phyloP scores from a whole-genome alignment of 257 asterid species.

The Parsonsia alboflavescens region DNA sequence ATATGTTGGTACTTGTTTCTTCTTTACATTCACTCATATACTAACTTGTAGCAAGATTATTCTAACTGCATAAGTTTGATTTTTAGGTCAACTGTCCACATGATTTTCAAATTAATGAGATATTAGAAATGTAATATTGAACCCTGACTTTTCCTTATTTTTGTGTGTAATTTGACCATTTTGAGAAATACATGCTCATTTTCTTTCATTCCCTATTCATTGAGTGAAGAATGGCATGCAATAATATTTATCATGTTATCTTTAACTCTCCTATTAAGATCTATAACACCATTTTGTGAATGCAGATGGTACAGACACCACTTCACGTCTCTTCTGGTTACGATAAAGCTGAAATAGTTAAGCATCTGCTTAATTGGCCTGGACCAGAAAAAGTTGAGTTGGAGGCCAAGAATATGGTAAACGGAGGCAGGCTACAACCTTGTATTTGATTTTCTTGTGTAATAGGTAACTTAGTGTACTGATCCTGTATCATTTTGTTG shows the following conservation, averaged over 20 bases:
- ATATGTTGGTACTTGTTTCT: neutral
- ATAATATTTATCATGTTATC: neutral
- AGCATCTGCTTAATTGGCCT: conserved; percentile 61
- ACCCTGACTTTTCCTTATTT: neutral
- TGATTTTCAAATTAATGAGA: neutral
- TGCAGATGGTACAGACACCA: conserved; percentile 95
- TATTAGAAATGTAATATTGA: neutral
- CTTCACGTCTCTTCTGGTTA: conserved; percentile 98
- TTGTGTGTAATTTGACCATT: neutral
- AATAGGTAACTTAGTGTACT: neutral
- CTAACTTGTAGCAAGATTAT: too few relatives aligned
- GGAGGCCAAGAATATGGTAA: conserved; percentile 93
- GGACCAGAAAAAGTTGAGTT: conserved; percentile 79
- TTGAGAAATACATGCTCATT: neutral
- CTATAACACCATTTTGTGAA: neutral
- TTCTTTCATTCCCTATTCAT: neutral
- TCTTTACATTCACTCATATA: neutral
- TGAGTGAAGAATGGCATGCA: neutral
- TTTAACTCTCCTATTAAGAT: neutral
- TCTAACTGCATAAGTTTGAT: neutral
- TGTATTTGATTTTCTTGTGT: conserved; percentile 2
- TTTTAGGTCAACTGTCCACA: neutral
- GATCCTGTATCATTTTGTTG: conserved; percentile 13
- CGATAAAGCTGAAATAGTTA: conserved; percentile 69
- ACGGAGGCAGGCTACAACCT: neutral